Percentiles rank a stretch among this genome's conserved stretches.
These are phyloP conservation scores for Ophiorrhiza pumila DNA, from an alignment of 257 asterid genomes.

Conservation along the genomic window DNA sequence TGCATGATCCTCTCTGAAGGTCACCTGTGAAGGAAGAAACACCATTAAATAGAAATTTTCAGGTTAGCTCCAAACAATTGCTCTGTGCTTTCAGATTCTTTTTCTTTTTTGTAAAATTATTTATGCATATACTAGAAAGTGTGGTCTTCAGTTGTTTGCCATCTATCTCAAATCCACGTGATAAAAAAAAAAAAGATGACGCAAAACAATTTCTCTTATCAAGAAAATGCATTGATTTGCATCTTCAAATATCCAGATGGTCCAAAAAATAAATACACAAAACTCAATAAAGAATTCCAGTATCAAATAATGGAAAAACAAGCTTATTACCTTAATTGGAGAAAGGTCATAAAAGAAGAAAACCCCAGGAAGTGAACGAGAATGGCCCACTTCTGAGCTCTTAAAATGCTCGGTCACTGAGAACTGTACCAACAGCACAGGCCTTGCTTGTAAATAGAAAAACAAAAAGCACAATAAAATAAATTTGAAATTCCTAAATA, in stretches of 20 bases:
- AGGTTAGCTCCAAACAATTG: neutral
- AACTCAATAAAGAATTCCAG: neutral
- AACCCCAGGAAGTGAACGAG: conserved; percentile 75
- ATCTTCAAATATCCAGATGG: neutral
- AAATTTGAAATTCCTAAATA: conserved; percentile 17
- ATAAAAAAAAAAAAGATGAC: neutral
- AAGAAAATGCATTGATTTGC: neutral
- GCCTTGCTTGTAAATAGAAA: conserved; percentile 1
- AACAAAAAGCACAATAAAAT: neutral
- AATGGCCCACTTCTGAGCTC: conserved; percentile 52
- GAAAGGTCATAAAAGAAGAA: conserved; percentile 93
- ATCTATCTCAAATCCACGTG: neutral
- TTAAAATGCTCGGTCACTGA: conserved; percentile 96
- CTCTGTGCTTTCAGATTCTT: neutral
- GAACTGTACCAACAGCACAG: conserved; percentile 53
- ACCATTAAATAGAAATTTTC: neutral
- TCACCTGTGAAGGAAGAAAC: conserved; percentile 55
- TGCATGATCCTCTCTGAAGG: conserved; percentile 75
- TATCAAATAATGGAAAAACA: conserved; percentile 13
- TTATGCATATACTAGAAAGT: neutral
- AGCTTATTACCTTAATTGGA: conserved; percentile 74
- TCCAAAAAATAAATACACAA: neutral
- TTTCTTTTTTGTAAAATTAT: neutral
- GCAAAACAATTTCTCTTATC: neutral
- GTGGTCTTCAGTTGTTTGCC: neutral